Evolutionary conservation across 108 stramenopile species (phyloP).

Genomic region (Fistulifera solaris): DNA sequence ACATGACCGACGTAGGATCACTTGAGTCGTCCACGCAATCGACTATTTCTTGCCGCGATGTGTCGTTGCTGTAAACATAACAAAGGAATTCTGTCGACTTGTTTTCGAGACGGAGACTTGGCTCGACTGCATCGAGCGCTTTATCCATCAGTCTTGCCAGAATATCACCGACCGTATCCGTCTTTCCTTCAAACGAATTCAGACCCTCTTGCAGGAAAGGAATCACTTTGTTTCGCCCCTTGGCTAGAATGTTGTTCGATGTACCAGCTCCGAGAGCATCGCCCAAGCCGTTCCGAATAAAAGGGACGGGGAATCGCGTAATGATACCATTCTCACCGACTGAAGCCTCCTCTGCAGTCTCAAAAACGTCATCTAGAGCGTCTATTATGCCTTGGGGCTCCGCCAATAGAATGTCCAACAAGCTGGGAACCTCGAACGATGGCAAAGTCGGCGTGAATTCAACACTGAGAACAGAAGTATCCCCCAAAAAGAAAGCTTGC

Average conservation of each 20-base stretch:
- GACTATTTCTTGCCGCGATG: neutral
- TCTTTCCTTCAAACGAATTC: constrained; percentile 5
- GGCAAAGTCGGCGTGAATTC: neutral
- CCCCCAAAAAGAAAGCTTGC: constrained; percentile 5
- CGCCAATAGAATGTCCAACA: constrained; percentile 13
- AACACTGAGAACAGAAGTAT: neutral
- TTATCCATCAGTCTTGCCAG: constrained; percentile 8
- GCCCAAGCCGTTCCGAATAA: neutral
- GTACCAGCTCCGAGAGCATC: constrained; percentile 11
- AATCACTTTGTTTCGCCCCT: constrained; percentile 1
- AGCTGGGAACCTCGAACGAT: constrained; percentile 1
- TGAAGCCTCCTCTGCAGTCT: constrained; percentile 11
- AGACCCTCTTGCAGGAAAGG: constrained; percentile 9
- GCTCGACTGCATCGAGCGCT: constrained; percentile 5
- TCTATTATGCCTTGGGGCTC: constrained; percentile 16
- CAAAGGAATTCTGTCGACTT: constrained; percentile 3
- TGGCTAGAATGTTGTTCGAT: neutral
- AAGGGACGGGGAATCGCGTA: constrained; percentile 14
- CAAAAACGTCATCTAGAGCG: constrained; percentile 19
- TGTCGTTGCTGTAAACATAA: constrained; percentile 5
- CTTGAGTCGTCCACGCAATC: neutral
- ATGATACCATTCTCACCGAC: constrained; percentile 20
- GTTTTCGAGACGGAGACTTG: constrained; percentile 1
- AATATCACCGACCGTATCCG: too few species aligned
- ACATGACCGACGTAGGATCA: constrained; percentile 12